A percentile compares a stretch with the other conserved stretches of the same genome.
Evolutionary conservation across 1,284 basidiomycete genomes (phyloP).

Genomic region (Sporisorium iseilematis-ciliati): DNA sequence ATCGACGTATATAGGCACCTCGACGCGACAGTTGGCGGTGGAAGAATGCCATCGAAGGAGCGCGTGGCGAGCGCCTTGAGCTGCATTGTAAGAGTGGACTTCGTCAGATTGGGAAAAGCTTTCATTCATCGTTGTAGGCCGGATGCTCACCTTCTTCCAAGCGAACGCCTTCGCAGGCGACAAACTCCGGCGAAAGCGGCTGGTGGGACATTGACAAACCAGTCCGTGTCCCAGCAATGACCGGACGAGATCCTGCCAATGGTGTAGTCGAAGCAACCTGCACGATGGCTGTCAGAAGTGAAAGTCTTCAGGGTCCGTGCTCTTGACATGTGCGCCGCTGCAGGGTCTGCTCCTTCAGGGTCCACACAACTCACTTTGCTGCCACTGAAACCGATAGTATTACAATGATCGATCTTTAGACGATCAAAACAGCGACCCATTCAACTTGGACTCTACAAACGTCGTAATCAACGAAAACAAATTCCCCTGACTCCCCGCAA

Average conservation of each 20-base stretch:
- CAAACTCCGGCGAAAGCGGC: background rate
- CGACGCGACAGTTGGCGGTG: background rate
- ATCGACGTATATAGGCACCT: constrained; percentile 10
- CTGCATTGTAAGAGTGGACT: no score
- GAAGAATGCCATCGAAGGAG: constrained; percentile 11
- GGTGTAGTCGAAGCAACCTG: background rate
- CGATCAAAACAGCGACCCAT: constrained; percentile 16
- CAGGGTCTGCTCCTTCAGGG: constrained; percentile 15
- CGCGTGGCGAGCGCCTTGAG: background rate
- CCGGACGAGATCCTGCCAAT: background rate
- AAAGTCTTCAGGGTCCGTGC: background rate
- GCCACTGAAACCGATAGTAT: constrained; percentile 1
- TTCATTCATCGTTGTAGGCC: no score
- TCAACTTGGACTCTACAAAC: constrained; percentile 43
- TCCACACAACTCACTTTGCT: background rate
- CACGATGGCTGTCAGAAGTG: background rate
- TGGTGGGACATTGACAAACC: background rate
- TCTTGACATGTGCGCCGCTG: constrained; percentile 1
- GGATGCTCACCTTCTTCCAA: constrained; percentile 6
- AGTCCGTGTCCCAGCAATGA: background rate
- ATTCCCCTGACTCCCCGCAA: constrained; percentile 20
- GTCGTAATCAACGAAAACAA: constrained; percentile 22
- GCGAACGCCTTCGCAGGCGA: background rate
- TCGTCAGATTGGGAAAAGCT: no score
- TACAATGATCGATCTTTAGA: background rate